phyloP scores from a whole-genome alignment of 176 grass and related monocot species.

The Canna indica region DNA sequence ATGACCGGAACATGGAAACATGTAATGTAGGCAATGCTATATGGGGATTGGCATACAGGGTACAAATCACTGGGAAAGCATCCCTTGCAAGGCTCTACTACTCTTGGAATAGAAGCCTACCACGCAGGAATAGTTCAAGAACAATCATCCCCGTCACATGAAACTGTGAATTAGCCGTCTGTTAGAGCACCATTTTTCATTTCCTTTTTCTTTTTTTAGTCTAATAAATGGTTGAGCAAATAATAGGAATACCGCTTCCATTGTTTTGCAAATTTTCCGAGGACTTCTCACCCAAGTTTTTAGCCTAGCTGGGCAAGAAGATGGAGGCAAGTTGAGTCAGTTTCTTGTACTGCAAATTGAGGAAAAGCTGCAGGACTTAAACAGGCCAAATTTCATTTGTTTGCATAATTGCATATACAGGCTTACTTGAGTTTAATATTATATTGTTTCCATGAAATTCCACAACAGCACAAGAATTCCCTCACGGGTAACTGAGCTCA shows the following conservation, averaged over 20 bases:
- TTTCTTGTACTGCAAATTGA: neutral
- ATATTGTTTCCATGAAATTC: too few species aligned
- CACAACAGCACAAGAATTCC: too few species aligned
- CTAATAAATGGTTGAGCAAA: neutral
- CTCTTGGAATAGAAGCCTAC: slow-evolving; percentile 46
- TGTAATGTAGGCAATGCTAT: slow-evolving; percentile 37
- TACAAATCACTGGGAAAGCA: slow-evolving; percentile 49
- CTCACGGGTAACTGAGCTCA: too few species aligned
- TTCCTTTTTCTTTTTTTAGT: slow-evolving; percentile 31
- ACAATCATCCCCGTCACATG: slow-evolving; percentile 32
- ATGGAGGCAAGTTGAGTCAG: neutral
- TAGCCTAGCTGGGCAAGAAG: neutral
- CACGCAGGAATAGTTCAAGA: slow-evolving; percentile 33
- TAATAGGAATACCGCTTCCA: neutral
- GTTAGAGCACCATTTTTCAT: slow-evolving; percentile 14
- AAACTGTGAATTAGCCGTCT: slow-evolving; percentile 24
- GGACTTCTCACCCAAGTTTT: neutral
- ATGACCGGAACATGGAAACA: slow-evolving; percentile 24
- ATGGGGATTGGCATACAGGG: slow-evolving; percentile 49
- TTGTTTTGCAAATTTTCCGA: neutral
- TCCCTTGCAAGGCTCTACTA: slow-evolving; percentile 51
- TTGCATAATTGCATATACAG: too few species aligned
- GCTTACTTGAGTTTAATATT: too few species aligned
- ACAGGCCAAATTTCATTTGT: too few species aligned
- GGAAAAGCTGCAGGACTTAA: too few species aligned